Conservation (phyloP, 345 rosid species). For the Raphanus sativus region DNA sequence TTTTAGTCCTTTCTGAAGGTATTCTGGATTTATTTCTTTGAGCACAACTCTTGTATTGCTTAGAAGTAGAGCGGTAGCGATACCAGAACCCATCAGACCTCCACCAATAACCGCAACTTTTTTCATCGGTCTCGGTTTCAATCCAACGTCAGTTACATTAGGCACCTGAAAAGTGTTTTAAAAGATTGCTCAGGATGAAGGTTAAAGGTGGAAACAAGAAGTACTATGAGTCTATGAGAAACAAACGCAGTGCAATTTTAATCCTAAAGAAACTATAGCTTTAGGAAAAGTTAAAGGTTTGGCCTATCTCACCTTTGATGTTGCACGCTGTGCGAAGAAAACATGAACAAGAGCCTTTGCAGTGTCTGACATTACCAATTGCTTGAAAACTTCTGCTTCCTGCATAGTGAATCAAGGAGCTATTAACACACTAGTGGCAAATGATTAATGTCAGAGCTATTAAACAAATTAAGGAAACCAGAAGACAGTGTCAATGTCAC, state of each 20-base stretch:
- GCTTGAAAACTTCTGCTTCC: conserved; percentile 82
- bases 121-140: conserved; percentile 73
- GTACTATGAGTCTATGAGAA: neutral
- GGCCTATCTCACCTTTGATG: conserved; percentile 62
- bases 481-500: conserved; percentile 34
- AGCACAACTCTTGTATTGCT: conserved; percentile 71
- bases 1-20: conserved; percentile 77
- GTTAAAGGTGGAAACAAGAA: conserved; percentile 11
- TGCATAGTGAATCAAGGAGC: conserved; percentile 41
- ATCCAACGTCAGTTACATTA: conserved; percentile 75
- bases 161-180: conserved; percentile 70
- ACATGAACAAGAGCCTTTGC: conserved; percentile 84
- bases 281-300: neutral
- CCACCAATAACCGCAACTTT: conserved; percentile 97
- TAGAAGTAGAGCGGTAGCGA: conserved; percentile 73
- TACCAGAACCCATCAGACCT: conserved; percentile 98
- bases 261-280: neutral
- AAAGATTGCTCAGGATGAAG: conserved; percentile 1
- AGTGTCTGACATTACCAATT: conserved; percentile 70
- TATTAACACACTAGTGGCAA: neutral
- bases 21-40: conserved; percentile 84
- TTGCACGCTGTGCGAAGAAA: conserved; percentile 83
- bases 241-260: neutral
- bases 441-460: neutral
- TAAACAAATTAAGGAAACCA: neutral